Base-by-base conservation (phyloP, 345 rosid species). In the Euphorbia peplus region DNA sequence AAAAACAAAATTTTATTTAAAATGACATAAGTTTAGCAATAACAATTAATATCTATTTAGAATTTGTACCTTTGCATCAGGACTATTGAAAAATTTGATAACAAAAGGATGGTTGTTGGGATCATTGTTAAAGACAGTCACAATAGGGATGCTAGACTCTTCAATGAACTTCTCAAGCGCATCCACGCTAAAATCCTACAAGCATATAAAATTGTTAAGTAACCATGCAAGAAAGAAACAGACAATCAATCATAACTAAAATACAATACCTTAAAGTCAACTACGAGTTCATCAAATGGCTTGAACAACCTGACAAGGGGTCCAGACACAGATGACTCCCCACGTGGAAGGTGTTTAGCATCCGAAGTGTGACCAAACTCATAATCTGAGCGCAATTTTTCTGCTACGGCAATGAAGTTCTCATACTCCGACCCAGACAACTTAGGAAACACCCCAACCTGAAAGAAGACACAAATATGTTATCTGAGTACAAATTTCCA, bases 361-460 rank as follows among this genome's bases (percentile, higher is more conserved):
- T 88, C 86, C 81, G 74, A 68, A 74, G 96, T 83, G 69, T 95
- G 99, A 71, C 87, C 91, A 72, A 95, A 95, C 14, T 85, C 93
- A 73, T 92, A 92, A 56, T 95, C 98, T 28, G 93, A 84, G 8
- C 98, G 90, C 81, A 90, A 73, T 68, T 88, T 92, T 67, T 95
- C 89, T 64, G 98, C 96, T 56, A 86, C 71, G 53, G 88, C 81
- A 0, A 81, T 80, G 81, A 73, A 95, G 73, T 78, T 88, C 55
- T 92, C 96, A 72, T 61, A 92, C 87, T 95, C 98, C 73, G 79
- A 82, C 4, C 98, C 99, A 1, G 97, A 90, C 56, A 92, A 83
- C 64, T 90, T 82, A 19, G 96, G 90, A 82, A 95, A 95, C 55
- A 95, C 92, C 8, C 93, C 99, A 77, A 91, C 92, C 99, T 91